phyloP scores from a whole-genome alignment of 192 early-diverging fungal genomes.

The Umbelopsis isabellina region DNA sequence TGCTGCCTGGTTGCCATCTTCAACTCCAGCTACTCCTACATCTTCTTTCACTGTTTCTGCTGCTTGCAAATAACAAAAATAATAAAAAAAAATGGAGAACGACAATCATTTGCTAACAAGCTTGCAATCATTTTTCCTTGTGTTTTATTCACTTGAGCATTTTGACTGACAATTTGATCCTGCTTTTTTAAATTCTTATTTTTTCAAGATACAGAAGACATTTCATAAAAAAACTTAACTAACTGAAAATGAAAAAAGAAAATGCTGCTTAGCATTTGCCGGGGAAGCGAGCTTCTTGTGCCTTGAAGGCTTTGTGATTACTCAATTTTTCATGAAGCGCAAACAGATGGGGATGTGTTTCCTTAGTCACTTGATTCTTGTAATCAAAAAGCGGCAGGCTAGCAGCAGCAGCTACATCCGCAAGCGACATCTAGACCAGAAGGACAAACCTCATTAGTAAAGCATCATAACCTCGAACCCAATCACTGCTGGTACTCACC shows the following conservation, averaged over 20 bases:
- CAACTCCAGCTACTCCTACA: no score
- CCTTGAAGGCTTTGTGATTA: neutral
- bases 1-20: no score
- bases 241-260: neutral
- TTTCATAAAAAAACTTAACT: no score
- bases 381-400: neutral
- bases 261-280: neutral
- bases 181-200: no score
- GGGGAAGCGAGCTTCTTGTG: neutral
- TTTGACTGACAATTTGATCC: no score
- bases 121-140: no score
- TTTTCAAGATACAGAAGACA: no score
- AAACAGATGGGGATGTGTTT: constrained; percentile 11
- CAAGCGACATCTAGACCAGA: constrained; percentile 1
- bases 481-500: neutral
- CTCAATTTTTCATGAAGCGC: neutral
- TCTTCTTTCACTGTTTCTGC: no score
- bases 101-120: no score
- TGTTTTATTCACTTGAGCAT: no score
- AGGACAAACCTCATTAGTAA: neutral
- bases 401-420: constrained; percentile 7
- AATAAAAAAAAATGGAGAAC: no score
- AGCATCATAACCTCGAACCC: neutral
- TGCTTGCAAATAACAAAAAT: no score
- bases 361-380: constrained; percentile 2